Base-by-base conservation (phyloP, 768 basidiomycete species). In the Tephrocybe sp. region DNA sequence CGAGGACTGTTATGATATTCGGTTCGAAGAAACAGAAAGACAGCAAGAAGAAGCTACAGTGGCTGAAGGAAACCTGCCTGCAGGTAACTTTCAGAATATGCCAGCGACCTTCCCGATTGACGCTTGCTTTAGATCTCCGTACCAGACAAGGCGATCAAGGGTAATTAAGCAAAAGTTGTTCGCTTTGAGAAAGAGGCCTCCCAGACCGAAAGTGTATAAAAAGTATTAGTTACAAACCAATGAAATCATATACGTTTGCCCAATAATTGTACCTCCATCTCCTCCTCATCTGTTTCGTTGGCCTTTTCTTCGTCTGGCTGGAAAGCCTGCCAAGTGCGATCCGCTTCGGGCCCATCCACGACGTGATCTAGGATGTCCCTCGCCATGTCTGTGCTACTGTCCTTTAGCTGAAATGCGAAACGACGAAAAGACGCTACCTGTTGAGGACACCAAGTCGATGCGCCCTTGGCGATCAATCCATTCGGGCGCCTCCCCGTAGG, bases 261-360 rank as follows among this genome's bases (percentile, higher is more conserved):
- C 41, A 80, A 58, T 10, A 75, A 62, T 40, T 69, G 65, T 24
- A 73, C 79, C 55, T 86, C 85, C 68, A 81, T 78, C 34, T 84
- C 82, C 33, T 78, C 84, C 56, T 81, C 79, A 30, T 84, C 83
- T 39, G 70, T 71, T 23, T 71, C 72, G 57, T 66, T 70, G 11
- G 65, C 67, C 20, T 72, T 69, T 17, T 79, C 75, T 38, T 62
- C 62, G 11, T 78, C 75, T 15, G 68, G 63, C 52, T 84, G 80
- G 62, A 79, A 86, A 8, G 80, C 80, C 50, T 73, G 75, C 80
- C 83, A 88, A 20, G 86, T 75, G 42, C 70, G 73, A 55, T 88
- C 86, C n/a, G 74, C 70, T 58, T 88, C 85, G 6, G 86, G 86
- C 0, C 86, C 86, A 59, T 85, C 84, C 23, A 88, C 79, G n/a